phyloP scores from a whole-genome alignment of 225 moss, liverwort and hornwort genomes.

The Pseudisothecium myosuroides region DNA sequence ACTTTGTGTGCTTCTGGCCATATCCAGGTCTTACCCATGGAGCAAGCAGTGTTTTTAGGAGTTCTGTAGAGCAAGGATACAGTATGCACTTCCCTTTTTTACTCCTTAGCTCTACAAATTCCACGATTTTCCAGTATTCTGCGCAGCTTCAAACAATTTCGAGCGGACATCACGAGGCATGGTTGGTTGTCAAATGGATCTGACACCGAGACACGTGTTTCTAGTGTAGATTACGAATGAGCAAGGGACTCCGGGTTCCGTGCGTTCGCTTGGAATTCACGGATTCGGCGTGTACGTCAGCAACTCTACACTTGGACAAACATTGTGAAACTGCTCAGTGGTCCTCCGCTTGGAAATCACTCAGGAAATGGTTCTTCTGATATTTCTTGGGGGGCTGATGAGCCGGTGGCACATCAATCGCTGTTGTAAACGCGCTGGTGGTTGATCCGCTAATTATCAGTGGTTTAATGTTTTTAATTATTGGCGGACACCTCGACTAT shows the following conservation, averaged over 20 bases:
- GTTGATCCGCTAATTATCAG: no score
- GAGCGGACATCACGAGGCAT: not conserved
- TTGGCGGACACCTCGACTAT: no score
- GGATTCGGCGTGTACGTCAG: not conserved
- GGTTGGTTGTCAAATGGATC: not conserved
- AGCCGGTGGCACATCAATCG: not conserved
- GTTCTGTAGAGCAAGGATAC: not conserved
- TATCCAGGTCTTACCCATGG: not conserved
- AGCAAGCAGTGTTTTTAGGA: not conserved
- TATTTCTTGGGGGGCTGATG: not conserved
- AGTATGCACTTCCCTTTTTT: no score
- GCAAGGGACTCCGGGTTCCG: not conserved
- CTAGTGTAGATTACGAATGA: not conserved
- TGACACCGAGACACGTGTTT: not conserved
- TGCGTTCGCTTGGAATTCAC: not conserved
- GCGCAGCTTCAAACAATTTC: not conserved
- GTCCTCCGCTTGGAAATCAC: not conserved
- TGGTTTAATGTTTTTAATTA: not conserved
- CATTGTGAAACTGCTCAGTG: not conserved
- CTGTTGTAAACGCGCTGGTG: not conserved
- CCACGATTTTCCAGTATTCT: not conserved
- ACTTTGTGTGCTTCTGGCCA: not conserved
- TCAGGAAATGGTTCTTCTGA: not conserved
- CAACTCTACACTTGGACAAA: not conserved
- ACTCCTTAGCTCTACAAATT: not conserved